Evolutionary conservation across 2,329 filamentous ascomycete species (phyloP).

Genomic region (Clarireedia homoeocarpa): DNA sequence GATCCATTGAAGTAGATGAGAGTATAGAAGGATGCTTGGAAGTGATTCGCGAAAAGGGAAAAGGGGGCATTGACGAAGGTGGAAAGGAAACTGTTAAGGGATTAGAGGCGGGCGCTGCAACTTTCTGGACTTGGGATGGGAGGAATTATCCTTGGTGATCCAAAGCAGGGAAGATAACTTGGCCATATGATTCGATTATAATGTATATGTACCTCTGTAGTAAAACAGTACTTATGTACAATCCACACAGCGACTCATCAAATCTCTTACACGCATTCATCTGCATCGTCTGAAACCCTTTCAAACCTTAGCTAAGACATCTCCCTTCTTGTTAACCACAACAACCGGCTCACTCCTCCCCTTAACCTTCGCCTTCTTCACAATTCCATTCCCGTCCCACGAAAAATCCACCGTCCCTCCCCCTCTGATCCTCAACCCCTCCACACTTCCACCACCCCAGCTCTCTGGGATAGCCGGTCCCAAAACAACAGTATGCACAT

Average conservation of each 20-base stretch:
- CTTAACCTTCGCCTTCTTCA: not conserved
- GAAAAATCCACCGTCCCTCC: constrained; percentile 37
- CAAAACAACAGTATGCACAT: constrained; percentile 30
- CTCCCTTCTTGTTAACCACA: not conserved
- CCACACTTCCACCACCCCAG: constrained; percentile 39
- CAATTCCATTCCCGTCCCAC: constrained; percentile 30
- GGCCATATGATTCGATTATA: not conserved
- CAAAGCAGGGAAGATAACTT: not conserved
- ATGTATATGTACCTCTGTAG: not conserved
- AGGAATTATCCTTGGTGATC: not conserved
- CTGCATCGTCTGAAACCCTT: not conserved
- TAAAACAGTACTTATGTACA: not conserved
- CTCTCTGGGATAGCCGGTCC: constrained; percentile 39
- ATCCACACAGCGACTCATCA: not conserved
- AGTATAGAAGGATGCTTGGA: not conserved
- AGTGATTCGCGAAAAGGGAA: not conserved
- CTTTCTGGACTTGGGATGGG: constrained; percentile 1
- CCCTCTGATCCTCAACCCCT: constrained; percentile 37
- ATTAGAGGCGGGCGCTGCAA: not conserved
- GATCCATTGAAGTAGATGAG: not conserved
- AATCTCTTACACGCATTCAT: no score
- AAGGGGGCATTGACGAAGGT: not conserved
- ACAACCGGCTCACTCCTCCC: not conserved
- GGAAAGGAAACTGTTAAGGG: not conserved
- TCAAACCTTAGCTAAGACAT: not conserved